Conservation (phyloP, 768 basidiomycete genomes). For the Hericium coralloides region DNA sequence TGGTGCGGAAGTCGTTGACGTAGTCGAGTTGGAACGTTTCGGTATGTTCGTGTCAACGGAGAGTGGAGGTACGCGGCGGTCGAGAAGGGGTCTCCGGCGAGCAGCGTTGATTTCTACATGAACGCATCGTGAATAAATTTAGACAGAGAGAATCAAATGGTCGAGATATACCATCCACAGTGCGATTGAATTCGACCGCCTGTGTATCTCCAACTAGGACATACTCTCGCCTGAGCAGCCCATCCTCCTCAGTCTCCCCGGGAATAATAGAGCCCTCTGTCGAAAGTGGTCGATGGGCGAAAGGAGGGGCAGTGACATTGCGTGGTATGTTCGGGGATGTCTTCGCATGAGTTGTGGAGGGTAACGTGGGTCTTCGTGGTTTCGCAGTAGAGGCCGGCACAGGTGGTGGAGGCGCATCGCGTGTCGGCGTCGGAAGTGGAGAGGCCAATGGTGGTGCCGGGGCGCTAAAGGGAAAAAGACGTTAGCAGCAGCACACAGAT, state of each 20-base stretch:
- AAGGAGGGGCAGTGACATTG: not conserved
- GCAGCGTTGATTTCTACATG: constrained; percentile 52
- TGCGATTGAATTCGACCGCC: constrained; percentile 85
- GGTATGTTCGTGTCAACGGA: constrained; percentile 39
- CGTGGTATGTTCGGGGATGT: not conserved
- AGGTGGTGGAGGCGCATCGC: not conserved
- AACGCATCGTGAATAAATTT: not conserved
- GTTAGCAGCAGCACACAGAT: not conserved
- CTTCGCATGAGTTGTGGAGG: not conserved
- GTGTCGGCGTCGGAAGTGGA: not conserved
- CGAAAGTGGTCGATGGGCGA: constrained; percentile 21
- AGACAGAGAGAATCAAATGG: not conserved
- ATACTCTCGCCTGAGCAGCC: constrained; percentile 76
- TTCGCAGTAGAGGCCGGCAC: not conserved
- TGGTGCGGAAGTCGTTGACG: constrained; percentile 18
- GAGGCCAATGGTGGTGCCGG: not conserved
- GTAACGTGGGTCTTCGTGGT: not conserved
- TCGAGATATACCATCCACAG: constrained; percentile 70
- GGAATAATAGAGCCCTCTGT: constrained; percentile 65
- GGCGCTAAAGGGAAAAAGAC: not conserved
- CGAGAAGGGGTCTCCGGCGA: constrained; percentile 50
- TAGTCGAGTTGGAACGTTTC: constrained; percentile 25
- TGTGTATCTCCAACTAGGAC: constrained; percentile 87
- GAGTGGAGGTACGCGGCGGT: constrained; percentile 38
- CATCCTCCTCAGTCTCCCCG: constrained; percentile 80